Conservation (phyloP, 1,139 yeast genomes). For the Candida pseudoviswanathii region DNA sequence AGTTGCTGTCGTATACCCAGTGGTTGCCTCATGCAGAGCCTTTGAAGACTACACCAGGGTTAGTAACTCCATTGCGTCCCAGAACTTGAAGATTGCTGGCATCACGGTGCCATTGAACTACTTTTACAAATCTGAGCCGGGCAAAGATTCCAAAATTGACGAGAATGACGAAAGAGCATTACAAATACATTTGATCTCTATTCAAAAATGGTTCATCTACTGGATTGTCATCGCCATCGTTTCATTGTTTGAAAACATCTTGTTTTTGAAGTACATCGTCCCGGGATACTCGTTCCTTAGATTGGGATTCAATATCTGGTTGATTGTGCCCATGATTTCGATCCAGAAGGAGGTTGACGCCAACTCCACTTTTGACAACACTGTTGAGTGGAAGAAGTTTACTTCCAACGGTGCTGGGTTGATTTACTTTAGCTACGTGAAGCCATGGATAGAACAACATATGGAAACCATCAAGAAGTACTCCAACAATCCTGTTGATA, state of each 20-base stretch:
- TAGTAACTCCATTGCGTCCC: constrained; percentile 26
- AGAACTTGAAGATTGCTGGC: constrained; percentile 32
- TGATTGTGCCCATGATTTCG: constrained; percentile 47
- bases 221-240: constrained; percentile 54
- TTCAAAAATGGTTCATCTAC: constrained; percentile 60
- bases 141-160: constrained; percentile 6
- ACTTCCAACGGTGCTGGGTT: constrained; percentile 41
- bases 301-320: constrained; percentile 51
- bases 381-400: constrained; percentile 29
- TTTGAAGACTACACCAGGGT: constrained; percentile 42
- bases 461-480: constrained; percentile 13
- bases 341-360: constrained; percentile 11
- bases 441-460: constrained; percentile 35
- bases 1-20: constrained; percentile 53
- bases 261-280: constrained; percentile 36
- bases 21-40: constrained; percentile 55
- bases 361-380: constrained; percentile 15
- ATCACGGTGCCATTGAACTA: constrained; percentile 35
- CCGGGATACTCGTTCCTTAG: constrained; percentile 52
- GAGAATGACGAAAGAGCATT: constrained; percentile 21
- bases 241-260: constrained; percentile 32
- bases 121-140: constrained; percentile 3
- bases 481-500: constrained; percentile 13
- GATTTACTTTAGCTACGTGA: constrained; percentile 32
- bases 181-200: constrained; percentile 34